Base-by-base conservation (phyloP, 495 filamentous ascomycete species). In the Elasticomyces elasticus region DNA sequence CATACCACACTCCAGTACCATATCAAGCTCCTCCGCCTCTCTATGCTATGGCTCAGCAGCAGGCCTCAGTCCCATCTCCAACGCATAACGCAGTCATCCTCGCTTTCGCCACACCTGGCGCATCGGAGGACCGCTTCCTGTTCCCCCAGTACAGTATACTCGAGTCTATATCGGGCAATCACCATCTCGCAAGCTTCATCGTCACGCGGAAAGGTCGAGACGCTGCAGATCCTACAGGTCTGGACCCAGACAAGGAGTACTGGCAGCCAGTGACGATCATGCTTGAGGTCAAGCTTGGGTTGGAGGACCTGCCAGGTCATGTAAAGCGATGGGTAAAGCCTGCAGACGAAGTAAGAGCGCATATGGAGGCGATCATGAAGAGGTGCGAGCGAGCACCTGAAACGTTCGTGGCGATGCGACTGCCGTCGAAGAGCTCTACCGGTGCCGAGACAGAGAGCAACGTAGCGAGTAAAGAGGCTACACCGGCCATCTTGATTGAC, bases 141-240 rank as follows among this genome's bases (percentile, higher is more conserved):
- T 92, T 98, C 63, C 92, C 92, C 0, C 89, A 86, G 65, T 78
- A 87, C 62, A 83, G 83, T 52, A 85, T 97, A 41, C 69, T 97
- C 7, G 90, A 98, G 64, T 86, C 75, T 47, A 65, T 74, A 22
- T 74, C 69, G 12, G 66, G 62, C 25, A 67, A 31, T 67, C 71
- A 52, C 71, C 73, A 80, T 19, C 72, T 79, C 51, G 80, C 79
- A 26, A 84, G 80, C 1, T 87, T 86, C 64, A 68, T 87, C 25
- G 74, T 86, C 35, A 79, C 83, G 5, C 79, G 60, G 25, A 37
- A 40, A 15, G 60, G 60, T 27, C 27, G 40, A 27, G 37, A 56
- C 7, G 47, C 48, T 10, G 52, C 49, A 10, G 58, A 59, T 19
- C 15, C 55, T 22, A 30, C 49, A 3, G 31, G 20, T n/a, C 19